A percentile compares a stretch with the other conserved stretches of the same genome.
Evolutionary conservation across 192 early-diverging fungal genomes (phyloP).

Genomic region (Gryganskiella cystojenkinii): DNA sequence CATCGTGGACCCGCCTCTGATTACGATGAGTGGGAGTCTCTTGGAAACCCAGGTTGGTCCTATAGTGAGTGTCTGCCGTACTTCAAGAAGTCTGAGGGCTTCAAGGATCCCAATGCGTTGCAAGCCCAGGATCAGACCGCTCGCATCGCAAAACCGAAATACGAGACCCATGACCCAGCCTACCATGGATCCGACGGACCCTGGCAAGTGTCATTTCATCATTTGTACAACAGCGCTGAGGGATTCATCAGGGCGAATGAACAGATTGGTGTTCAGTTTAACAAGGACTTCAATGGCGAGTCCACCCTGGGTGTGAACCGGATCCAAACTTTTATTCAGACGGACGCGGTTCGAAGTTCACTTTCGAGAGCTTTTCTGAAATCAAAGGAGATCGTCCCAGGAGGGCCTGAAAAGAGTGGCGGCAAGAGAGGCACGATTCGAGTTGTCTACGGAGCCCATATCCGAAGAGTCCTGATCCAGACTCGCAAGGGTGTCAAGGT

Average conservation of each 20-base stretch:
- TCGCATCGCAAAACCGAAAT: neutral
- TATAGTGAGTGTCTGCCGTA: conserved; percentile 28
- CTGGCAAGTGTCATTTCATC: conserved; percentile 18
- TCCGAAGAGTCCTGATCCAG: conserved; percentile 9
- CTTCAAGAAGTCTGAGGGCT: conserved; percentile 27
- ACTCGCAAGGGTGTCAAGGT: conserved; percentile 2
- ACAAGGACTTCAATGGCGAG: conserved; percentile 1
- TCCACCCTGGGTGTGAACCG: conserved; percentile 15
- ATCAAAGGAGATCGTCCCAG: conserved; percentile 20
- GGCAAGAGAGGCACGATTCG: conserved; percentile 16
- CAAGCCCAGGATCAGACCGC: neutral
- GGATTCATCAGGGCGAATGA: conserved; percentile 15
- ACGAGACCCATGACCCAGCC: conserved; percentile 11
- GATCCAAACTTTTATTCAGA: conserved; percentile 5
- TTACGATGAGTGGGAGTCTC: conserved; percentile 35
- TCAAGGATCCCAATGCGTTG: neutral
- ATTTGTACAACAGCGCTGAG: neutral
- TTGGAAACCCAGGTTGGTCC: conserved; percentile 42
- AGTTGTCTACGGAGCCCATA: conserved; percentile 3
- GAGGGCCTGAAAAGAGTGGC: conserved; percentile 1
- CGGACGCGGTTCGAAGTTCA: conserved; percentile 8
- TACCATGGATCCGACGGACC: conserved; percentile 34
- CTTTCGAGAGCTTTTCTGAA: conserved; percentile 19
- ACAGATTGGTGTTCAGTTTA: neutral
- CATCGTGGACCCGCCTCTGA: conserved; percentile 42